These are phyloP conservation scores for Penicillium thymicola DNA, from an alignment of 2,329 filamentous ascomycete species.

Conservation along the genomic window DNA sequence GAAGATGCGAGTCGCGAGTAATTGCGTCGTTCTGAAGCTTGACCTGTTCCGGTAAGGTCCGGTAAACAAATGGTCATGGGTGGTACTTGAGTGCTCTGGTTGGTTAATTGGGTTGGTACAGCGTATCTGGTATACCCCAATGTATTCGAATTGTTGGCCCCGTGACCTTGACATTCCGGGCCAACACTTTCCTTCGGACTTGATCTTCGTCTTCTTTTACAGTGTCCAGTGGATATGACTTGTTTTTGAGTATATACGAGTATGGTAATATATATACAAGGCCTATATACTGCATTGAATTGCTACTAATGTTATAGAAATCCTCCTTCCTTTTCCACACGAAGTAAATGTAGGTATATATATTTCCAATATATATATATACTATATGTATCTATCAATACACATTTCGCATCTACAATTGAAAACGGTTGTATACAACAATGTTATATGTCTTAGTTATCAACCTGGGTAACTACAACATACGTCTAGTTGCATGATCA, in stretches of 20 bases:
- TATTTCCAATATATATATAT: not conserved
- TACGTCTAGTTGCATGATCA: slow-evolving; percentile 1
- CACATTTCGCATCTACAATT: not conserved
- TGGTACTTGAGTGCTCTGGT: not conserved
- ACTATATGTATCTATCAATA: not conserved
- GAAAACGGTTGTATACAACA: not conserved
- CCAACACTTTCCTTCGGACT: not conserved
- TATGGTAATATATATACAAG: too few relatives aligned
- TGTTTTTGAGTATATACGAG: too few relatives aligned
- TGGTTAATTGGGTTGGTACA: slow-evolving; percentile 7
- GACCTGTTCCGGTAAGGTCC: slow-evolving; percentile 24
- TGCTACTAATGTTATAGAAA: not conserved
- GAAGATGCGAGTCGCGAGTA: slow-evolving; percentile 19
- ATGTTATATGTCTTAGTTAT: not conserved
- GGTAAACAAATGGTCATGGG: slow-evolving; percentile 11
- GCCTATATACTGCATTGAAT: not conserved
- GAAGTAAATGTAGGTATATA: not conserved
- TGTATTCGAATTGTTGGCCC: slow-evolving; percentile 17
- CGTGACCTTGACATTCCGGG: slow-evolving; percentile 15
- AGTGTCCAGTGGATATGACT: not conserved
- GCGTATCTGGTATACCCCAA: not conserved
- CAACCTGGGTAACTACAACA: slow-evolving; percentile 1
- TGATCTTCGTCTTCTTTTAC: not conserved
- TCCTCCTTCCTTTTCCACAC: not conserved
- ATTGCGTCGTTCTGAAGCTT: slow-evolving; percentile 18